Conservation (phyloP, 345 rosid genomes). For the Euphorbia lathyris region DNA sequence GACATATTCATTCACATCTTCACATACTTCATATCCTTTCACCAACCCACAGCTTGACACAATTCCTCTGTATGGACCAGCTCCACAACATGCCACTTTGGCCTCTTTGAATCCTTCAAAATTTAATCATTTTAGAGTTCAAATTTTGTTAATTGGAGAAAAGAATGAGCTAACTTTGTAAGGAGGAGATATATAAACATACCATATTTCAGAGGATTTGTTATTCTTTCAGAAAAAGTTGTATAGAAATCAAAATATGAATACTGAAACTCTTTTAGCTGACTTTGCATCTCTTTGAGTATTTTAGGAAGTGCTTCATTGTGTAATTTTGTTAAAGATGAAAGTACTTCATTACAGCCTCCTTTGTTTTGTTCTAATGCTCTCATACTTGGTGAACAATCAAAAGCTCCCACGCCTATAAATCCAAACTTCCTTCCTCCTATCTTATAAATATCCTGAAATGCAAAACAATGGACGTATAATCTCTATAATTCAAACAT, state of each 20-base stretch:
- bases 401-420: conserved; percentile 21
- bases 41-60: background rate
- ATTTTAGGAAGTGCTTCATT: conserved; percentile 20
- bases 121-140: no score
- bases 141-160: no score
- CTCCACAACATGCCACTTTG: conserved; percentile 15
- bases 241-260: conserved; percentile 26
- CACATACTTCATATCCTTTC: conserved; percentile 21
- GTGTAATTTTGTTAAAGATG: conserved; percentile 24
- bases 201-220: conserved; percentile 40
- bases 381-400: conserved; percentile 25
- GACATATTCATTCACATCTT: conserved; percentile 22
- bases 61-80: conserved; percentile 12
- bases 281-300: conserved; percentile 12
- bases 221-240: conserved; percentile 23
- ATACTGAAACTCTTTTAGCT: conserved; percentile 35
- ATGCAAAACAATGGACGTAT: no score
- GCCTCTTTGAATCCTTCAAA: conserved; percentile 21
- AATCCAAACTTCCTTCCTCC: conserved; percentile 55
- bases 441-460: conserved; percentile 36
- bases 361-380: conserved; percentile 6
- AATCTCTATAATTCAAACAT: no score
- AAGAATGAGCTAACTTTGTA: no score
- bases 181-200: background rate
- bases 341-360: conserved; percentile 23